A percentile compares a stretch with the other conserved stretches of the same genome.
These are phyloP conservation scores for Trypanosoma boissoni DNA, from an alignment of 208 protist species.

Conservation along the genomic window DNA sequence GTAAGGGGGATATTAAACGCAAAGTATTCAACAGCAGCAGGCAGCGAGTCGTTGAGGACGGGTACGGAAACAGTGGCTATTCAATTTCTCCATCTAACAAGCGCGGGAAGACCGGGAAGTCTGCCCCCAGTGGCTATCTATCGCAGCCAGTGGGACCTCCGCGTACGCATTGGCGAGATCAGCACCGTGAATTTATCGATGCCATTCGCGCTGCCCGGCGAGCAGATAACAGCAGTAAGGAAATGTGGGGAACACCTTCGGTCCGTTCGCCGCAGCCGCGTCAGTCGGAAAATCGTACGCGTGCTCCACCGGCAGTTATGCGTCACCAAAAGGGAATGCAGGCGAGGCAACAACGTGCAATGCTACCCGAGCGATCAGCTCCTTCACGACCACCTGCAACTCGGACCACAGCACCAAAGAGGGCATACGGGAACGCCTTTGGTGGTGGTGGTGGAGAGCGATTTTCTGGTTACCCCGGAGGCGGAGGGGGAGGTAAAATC, in stretches of 20 bases:
- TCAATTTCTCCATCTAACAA: slow-evolving; percentile 4
- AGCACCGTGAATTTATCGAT: slow-evolving; percentile 88
- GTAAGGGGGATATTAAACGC: slow-evolving; percentile 70
- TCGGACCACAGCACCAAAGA: slow-evolving; percentile 5
- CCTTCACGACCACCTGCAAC: background rate
- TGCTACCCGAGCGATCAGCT: background rate
- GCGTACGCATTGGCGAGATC: slow-evolving; percentile 74
- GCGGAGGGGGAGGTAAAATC: slow-evolving; percentile 41
- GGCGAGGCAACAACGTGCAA: slow-evolving; percentile 17
- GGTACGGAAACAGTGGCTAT: slow-evolving; percentile 25
- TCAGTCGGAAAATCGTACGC: slow-evolving; percentile 12
- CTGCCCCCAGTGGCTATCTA: slow-evolving; percentile 1
- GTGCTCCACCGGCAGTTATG: slow-evolving; percentile 54
- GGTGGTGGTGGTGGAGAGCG: slow-evolving; percentile 22
- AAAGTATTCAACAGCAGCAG: slow-evolving; percentile 75
- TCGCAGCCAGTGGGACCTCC: slow-evolving; percentile 24
- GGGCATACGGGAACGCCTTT: slow-evolving; percentile 30
- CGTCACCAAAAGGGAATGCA: slow-evolving; percentile 56
- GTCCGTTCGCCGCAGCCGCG: slow-evolving; percentile 3
- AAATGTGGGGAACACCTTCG: slow-evolving; percentile 48
- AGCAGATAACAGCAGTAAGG: slow-evolving; percentile 16
- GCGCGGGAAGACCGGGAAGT: slow-evolving; percentile 7
- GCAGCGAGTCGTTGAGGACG: slow-evolving; percentile 55
- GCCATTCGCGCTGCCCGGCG: slow-evolving; percentile 49
- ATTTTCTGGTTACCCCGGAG: slow-evolving; percentile 24